Evolutionary conservation across 352 stramenopile genomes (phyloP).

Genomic region (Phytophthora foliorum): DNA sequence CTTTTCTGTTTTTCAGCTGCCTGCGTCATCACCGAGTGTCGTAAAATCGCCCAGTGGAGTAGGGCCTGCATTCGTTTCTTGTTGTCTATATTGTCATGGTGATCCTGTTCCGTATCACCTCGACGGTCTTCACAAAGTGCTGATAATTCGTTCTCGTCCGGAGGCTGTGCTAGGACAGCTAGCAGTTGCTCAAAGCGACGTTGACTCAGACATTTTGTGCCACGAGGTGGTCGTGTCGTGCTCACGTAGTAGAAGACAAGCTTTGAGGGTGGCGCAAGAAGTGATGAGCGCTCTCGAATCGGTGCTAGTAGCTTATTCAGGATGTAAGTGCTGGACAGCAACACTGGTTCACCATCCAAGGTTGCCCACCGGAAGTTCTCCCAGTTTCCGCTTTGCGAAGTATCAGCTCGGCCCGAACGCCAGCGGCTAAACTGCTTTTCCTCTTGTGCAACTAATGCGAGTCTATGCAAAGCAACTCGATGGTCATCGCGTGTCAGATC

Average conservation of each 20-base stretch:
- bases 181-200: slow-evolving; percentile 70
- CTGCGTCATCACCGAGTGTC: slow-evolving; percentile 32
- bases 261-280: slow-evolving; percentile 5
- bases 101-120: slow-evolving; percentile 6
- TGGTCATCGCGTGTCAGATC: slow-evolving; percentile 56
- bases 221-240: slow-evolving; percentile 71
- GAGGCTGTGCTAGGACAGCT: slow-evolving; percentile 42
- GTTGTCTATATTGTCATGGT: background rate
- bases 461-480: slow-evolving; percentile 55
- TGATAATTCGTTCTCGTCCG: slow-evolving; percentile 23
- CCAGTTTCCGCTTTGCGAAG: slow-evolving; percentile 89
- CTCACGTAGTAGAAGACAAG: slow-evolving; percentile 88
- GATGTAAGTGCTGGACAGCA: slow-evolving; percentile 78
- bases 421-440: slow-evolving; percentile 80
- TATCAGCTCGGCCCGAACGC: slow-evolving; percentile 63
- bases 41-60: slow-evolving; percentile 52
- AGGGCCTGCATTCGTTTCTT: slow-evolving; percentile 30
- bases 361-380: slow-evolving; percentile 91
- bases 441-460: slow-evolving; percentile 75
- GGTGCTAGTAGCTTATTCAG: slow-evolving; percentile 69
- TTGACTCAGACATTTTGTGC: slow-evolving; percentile 56
- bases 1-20: background rate
- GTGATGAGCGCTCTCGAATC: background rate
- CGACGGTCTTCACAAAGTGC: slow-evolving; percentile 23
- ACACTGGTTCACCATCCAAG: slow-evolving; percentile 62